These are phyloP conservation scores for Skeletonema costatum DNA, from an alignment of 108 stramenopile species.

Conservation along the genomic window DNA sequence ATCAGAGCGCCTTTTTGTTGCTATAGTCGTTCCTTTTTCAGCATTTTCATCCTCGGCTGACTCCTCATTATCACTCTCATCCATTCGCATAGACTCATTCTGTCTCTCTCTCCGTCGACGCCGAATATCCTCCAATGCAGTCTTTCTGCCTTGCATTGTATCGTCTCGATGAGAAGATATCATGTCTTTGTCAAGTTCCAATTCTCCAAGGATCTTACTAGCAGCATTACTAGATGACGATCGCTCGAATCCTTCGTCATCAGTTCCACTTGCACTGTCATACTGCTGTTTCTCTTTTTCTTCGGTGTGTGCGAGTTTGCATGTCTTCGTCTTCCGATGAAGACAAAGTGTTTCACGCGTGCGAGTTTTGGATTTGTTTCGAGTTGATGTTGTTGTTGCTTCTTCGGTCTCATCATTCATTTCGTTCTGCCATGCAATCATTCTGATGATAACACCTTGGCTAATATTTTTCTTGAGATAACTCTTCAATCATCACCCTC, in stretches of 20 bases:
- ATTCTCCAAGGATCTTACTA: constrained; percentile 33
- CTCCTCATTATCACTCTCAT: neutral
- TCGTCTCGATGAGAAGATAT: constrained; percentile 13
- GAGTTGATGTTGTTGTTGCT: neutral
- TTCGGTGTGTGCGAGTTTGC: neutral
- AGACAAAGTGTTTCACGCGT: constrained; percentile 1
- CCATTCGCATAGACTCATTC: constrained; percentile 9
- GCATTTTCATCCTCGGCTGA: constrained; percentile 5
- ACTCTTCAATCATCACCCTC: constrained; percentile 53
- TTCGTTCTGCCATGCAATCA: constrained; percentile 4
- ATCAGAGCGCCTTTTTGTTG: neutral
- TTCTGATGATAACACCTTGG: neutral
- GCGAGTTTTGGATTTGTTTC: neutral
- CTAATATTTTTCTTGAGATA: neutral
- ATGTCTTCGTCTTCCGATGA: neutral
- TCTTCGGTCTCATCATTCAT: constrained; percentile 17
- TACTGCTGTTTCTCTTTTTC: neutral
- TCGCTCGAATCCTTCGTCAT: constrained; percentile 1
- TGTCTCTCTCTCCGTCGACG: constrained; percentile 21
- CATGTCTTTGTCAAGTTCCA: constrained; percentile 41
- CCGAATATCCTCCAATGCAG: constrained; percentile 44
- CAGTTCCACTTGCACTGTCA: constrained; percentile 6
- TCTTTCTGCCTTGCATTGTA: constrained; percentile 16
- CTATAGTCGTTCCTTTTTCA: neutral
- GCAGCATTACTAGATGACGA: constrained; percentile 4